A percentile compares a stretch with the other conserved stretches of the same genome.
Conservation (phyloP, 2,329 filamentous ascomycete genomes). For the Bipolaris victoriae region DNA sequence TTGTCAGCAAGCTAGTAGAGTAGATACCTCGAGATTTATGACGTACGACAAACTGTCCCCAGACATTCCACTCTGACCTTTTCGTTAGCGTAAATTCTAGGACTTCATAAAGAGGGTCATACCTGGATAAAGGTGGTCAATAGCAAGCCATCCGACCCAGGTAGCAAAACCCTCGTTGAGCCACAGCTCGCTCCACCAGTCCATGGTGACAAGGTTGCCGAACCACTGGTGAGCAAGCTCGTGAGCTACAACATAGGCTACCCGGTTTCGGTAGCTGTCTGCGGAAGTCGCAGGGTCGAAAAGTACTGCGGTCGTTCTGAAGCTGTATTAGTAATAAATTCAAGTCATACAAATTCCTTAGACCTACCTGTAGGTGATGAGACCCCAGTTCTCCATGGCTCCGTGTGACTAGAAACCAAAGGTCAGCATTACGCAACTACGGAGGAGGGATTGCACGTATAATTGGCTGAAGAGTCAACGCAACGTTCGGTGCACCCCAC, state of each 20-base stretch:
- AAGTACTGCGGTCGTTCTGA: conserved; percentile 82
- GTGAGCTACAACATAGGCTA: conserved; percentile 98
- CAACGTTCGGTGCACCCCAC: conserved; percentile 11
- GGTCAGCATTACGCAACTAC: conserved; percentile 48
- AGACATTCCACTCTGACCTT: conserved; percentile 84
- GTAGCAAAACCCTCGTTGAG: conserved; percentile 97
- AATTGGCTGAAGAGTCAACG: conserved; percentile 48
- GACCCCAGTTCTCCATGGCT: conserved; percentile 98
- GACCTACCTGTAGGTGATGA: conserved; percentile 85
- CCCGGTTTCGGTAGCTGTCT: conserved; percentile 85
- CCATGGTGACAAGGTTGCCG: conserved; percentile 93
- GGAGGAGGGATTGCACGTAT: conserved; percentile 44
- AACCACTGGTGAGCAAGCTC: conserved; percentile 98
- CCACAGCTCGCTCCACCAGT: conserved; percentile 92
- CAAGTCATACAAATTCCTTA: background rate
- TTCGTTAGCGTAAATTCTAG: conserved; percentile 10
- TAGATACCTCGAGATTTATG: conserved; percentile 61
- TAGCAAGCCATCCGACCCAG: conserved; percentile 95
- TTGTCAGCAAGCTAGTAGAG: conserved; percentile 39
- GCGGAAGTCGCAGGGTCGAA: conserved; percentile 94
- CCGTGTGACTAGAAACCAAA: conserved; percentile 64
- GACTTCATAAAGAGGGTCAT: conserved; percentile 24
- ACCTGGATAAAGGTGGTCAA: conserved; percentile 86
- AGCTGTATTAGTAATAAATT: background rate
- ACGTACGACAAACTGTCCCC: conserved; percentile 90